Evolutionary conservation across 257 asterid species (phyloP).

Genomic region (Knoxia roxburghii): DNA sequence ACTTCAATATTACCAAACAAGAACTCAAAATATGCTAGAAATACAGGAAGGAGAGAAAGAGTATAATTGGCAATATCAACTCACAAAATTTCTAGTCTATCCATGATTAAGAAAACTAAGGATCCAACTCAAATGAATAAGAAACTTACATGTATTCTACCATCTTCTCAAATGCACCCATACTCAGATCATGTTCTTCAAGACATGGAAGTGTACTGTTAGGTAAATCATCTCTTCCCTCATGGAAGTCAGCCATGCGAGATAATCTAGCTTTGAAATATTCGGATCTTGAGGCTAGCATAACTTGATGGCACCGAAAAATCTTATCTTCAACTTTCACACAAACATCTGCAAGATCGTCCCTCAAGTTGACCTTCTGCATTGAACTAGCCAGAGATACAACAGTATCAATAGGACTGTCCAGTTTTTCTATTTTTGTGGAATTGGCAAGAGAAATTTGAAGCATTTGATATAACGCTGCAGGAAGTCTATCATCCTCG

Average conservation of each 20-base stretch:
- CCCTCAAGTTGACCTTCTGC: conserved; percentile 34
- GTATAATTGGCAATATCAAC: not conserved
- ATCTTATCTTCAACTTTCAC: conserved; percentile 60
- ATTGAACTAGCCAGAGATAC: conserved; percentile 36
- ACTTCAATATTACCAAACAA: not conserved
- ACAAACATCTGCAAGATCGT: conserved; percentile 84
- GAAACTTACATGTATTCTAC: conserved; percentile 77
- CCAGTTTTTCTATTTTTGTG: conserved; percentile 26
- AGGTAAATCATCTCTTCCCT: conserved; percentile 43
- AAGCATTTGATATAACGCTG: conserved; percentile 61
- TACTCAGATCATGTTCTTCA: conserved; percentile 79
- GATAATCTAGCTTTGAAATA: conserved; percentile 86
- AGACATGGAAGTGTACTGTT: conserved; percentile 57
- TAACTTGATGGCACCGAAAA: conserved; percentile 83
- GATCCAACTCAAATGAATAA: no score
- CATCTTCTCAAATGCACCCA: conserved; percentile 78
- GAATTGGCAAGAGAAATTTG: conserved; percentile 64
- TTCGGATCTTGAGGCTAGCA: conserved; percentile 88
- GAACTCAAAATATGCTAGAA: not conserved
- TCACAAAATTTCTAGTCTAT: not conserved
- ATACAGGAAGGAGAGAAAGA: not conserved
- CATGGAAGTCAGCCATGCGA: conserved; percentile 62
- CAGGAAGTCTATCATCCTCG: conserved; percentile 76
- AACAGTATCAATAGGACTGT: conserved; percentile 29
- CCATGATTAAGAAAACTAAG: not conserved